A percentile compares a stretch with the other conserved stretches of the same genome.
Evolutionary conservation across 2,329 filamentous ascomycete genomes (phyloP).

Genomic region (Epicoccum nigrum): DNA sequence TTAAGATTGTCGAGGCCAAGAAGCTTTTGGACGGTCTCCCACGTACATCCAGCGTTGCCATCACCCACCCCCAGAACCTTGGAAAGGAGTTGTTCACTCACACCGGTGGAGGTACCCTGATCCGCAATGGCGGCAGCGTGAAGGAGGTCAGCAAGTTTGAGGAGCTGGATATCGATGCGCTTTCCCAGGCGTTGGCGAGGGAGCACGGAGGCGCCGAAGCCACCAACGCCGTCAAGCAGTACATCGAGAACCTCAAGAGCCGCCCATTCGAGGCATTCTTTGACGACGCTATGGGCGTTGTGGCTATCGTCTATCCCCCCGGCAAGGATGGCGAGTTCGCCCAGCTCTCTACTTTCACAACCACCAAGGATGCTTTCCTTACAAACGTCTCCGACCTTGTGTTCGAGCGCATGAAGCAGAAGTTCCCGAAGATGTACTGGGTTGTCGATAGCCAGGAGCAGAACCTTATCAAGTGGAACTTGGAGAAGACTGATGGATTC

Average conservation of each 20-base stretch:
- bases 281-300: constrained; percentile 89
- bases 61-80: constrained; percentile 93
- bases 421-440: constrained; percentile 90
- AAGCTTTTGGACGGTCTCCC: constrained; percentile 88
- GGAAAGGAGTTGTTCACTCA: constrained; percentile 98
- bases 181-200: constrained; percentile 82
- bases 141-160: constrained; percentile 72
- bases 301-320: constrained; percentile 85
- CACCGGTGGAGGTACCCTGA: constrained; percentile 90
- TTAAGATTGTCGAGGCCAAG: constrained; percentile 99
- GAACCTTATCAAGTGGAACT: constrained; percentile 92
- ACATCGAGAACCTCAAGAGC: constrained; percentile 76
- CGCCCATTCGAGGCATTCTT: constrained; percentile 91
- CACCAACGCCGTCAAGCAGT: constrained; percentile 82
- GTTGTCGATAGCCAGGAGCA: constrained; percentile 96
- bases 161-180: constrained; percentile 76
- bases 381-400: constrained; percentile 96
- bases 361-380: constrained; percentile 93
- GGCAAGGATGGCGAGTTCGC: constrained; percentile 70
- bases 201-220: constrained; percentile 84
- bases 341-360: constrained; percentile 87
- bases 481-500: constrained; percentile 94
- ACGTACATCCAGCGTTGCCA: constrained; percentile 91
- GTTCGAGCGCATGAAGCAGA: constrained; percentile 91
- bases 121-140: constrained; percentile 89